phyloP scores from a whole-genome alignment of 441 rosid species.

The Flueggea neowawraea region DNA sequence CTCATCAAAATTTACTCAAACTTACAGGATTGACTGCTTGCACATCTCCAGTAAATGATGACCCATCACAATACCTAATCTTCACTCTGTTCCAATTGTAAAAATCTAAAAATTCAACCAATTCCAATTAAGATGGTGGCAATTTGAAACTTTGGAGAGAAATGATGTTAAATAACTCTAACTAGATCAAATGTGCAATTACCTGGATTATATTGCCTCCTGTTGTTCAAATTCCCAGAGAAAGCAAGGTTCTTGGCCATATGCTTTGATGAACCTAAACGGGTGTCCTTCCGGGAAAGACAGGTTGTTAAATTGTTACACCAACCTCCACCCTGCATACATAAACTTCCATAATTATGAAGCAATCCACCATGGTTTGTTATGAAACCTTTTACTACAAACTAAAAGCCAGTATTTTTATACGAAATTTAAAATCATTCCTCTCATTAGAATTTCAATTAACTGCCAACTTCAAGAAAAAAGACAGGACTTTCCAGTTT shows the following conservation, averaged over 20 bases:
- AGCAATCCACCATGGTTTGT: neutral
- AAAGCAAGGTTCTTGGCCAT: slow-evolving; percentile 56
- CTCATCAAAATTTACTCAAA: slow-evolving; percentile 12
- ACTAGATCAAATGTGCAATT: too few relatives aligned
- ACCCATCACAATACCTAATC: slow-evolving; percentile 88
- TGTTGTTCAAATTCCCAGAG: slow-evolving; percentile 59
- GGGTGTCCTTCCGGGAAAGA: slow-evolving; percentile 39
- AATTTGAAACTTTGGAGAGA: too few relatives aligned
- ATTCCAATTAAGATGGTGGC: too few relatives aligned
- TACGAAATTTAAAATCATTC: too few relatives aligned
- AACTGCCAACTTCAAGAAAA: neutral
- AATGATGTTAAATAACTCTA: too few relatives aligned
- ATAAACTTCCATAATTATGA: neutral
- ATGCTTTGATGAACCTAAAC: slow-evolving; percentile 57
- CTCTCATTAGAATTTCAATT: too few relatives aligned
- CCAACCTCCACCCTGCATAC: slow-evolving; percentile 84
- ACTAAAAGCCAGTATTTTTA: neutral
- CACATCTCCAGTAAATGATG: slow-evolving; percentile 93
- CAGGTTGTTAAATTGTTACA: slow-evolving; percentile 51
- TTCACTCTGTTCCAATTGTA: slow-evolving; percentile 93
- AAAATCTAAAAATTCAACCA: slow-evolving; percentile 46
- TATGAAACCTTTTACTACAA: too few relatives aligned
- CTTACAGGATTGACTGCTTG: slow-evolving; percentile 71
- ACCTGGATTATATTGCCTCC: slow-evolving; percentile 63
- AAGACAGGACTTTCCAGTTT: neutral